phyloP scores from a whole-genome alignment of 164 flowering plant species.

The Macadamia integrifolia region DNA sequence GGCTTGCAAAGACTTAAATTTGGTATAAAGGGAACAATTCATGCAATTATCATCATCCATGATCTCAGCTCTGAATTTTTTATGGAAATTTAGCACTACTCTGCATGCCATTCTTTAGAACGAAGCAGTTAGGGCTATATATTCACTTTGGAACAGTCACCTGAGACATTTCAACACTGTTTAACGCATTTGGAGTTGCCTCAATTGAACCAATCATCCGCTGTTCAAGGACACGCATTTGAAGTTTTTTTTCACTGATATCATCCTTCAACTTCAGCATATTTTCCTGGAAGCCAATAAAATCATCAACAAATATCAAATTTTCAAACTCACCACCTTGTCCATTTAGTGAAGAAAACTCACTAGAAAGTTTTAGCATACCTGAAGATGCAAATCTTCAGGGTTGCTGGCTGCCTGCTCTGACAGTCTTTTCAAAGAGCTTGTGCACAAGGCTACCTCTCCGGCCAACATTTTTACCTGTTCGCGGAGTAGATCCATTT shows the following conservation, averaged over 20 bases:
- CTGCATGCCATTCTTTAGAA: neutral
- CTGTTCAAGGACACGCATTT: slow-evolving; percentile 62
- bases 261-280: slow-evolving; percentile 60
- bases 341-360: neutral
- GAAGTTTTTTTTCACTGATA: slow-evolving; percentile 69
- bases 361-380: slow-evolving; percentile 10
- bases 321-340: neutral
- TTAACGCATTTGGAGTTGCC: slow-evolving; percentile 32
- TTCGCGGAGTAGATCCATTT: slow-evolving; percentile 81
- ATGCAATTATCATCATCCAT: neutral
- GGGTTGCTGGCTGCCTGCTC: slow-evolving; percentile 64
- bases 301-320: slow-evolving; percentile 8
- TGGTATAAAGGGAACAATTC: too few species aligned
- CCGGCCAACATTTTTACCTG: slow-evolving; percentile 83
- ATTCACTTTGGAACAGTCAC: slow-evolving; percentile 23
- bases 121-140: neutral
- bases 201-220: slow-evolving; percentile 67
- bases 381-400: slow-evolving; percentile 50
- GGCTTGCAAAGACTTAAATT: neutral
- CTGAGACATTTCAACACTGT: slow-evolving; percentile 50
- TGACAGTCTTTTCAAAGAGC: slow-evolving; percentile 71
- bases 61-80: neutral
- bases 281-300: slow-evolving; percentile 39
- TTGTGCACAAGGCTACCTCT: slow-evolving; percentile 70
- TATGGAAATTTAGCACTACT: neutral